Evolutionary conservation across 2,329 filamentous ascomycete genomes (phyloP).

Genomic region (Colletotrichum tropicale): DNA sequence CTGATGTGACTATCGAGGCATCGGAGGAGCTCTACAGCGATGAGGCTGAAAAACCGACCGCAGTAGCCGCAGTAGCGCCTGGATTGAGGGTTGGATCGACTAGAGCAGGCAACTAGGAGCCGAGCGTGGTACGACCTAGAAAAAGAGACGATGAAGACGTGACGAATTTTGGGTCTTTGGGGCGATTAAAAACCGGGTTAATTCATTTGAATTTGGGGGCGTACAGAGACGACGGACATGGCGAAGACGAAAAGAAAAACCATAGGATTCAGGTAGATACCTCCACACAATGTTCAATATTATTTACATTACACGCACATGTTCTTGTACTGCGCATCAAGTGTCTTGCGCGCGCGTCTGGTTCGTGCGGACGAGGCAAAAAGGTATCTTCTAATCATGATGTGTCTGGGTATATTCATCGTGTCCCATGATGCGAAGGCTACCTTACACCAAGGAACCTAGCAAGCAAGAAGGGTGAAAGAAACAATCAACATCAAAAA

Average conservation of each 20-base stretch:
- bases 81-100: not conserved
- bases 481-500: not conserved
- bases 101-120: not conserved
- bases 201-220: conserved; percentile 7
- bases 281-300: not conserved
- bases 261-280: conserved; percentile 8
- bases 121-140: not conserved
- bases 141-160: not conserved
- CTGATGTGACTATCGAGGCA: not conserved
- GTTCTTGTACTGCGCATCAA: not conserved
- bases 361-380: not conserved
- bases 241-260: not conserved
- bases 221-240: conserved; percentile 1
- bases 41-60: not conserved
- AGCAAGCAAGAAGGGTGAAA: not conserved
- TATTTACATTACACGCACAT: not conserved
- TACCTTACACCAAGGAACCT: not conserved
- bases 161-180: not conserved
- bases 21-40: not conserved
- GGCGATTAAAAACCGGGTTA: not conserved
- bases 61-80: not conserved
- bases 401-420: conserved; percentile 19
- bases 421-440: conserved; percentile 6
- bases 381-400: conserved; percentile 5
- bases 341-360: not conserved